Percentiles rank a stretch among this genome's conserved stretches.
Conservation (phyloP, 305 asterid genomes). For the Solanum aculeatissimum region DNA sequence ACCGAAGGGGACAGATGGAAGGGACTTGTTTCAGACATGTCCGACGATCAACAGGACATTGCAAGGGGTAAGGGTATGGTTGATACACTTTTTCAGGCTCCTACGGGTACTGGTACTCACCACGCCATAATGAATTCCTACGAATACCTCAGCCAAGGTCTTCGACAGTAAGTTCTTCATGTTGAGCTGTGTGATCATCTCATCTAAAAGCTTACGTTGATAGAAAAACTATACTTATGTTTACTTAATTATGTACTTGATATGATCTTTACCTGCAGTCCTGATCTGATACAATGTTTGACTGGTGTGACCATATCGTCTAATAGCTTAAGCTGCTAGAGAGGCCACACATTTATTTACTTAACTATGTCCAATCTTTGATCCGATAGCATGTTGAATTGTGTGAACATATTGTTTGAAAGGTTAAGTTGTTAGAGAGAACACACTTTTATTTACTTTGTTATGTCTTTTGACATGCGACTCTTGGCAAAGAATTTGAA, state of each 20-base stretch:
- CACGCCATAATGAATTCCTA: slow-evolving; percentile 50
- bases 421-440: background rate
- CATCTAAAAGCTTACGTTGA: background rate
- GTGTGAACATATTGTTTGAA: background rate
- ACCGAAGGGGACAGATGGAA: slow-evolving; percentile 46
- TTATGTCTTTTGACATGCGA: background rate
- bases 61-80: slow-evolving; percentile 75
- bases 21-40: slow-evolving; percentile 44
- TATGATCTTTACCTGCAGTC: too few species aligned
- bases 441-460: background rate
- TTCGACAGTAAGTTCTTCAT: slow-evolving; percentile 35
- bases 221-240: background rate
- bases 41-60: slow-evolving; percentile 83
- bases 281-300: background rate
- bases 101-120: slow-evolving; percentile 57
- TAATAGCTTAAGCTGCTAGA: background rate
- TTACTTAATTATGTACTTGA: background rate
- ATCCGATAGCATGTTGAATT: background rate
- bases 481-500: background rate
- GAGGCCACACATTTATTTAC: background rate
- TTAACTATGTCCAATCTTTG: too few species aligned
- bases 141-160: slow-evolving; percentile 54
- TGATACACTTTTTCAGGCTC: slow-evolving; percentile 70
- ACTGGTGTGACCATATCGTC: background rate
- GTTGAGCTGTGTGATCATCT: background rate